Percentiles rank a stretch among this genome's conserved stretches.
phyloP scores from a whole-genome alignment of 23 red algal species.

The Cyanidioschyzon merolae region DNA sequence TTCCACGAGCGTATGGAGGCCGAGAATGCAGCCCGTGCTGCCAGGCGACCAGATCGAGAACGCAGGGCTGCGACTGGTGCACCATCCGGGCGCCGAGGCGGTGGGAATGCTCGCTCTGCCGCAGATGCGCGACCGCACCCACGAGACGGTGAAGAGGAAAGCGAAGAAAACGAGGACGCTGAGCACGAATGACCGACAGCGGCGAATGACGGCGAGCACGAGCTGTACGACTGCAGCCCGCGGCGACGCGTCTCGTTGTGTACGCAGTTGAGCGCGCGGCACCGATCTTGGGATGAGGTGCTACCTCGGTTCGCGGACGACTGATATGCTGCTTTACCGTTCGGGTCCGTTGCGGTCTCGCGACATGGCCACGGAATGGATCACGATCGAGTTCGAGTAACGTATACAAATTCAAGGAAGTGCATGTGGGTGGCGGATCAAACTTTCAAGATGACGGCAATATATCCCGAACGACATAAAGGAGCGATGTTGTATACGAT shows the following conservation, averaged over 20 bases:
- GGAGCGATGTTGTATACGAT: neutral
- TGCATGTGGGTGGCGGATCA: neutral
- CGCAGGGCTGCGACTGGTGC: neutral
- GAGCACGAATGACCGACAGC: neutral
- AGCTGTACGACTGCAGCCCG: too few species aligned
- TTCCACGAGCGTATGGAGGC: conserved; percentile 1
- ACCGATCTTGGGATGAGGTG: too few species aligned
- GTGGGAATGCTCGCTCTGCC: too few species aligned
- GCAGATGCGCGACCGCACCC: neutral
- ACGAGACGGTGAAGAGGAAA: neutral
- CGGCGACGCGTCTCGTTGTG: too few species aligned
- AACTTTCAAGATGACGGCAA: neutral
- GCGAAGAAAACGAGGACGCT: neutral
- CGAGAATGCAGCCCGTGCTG: neutral
- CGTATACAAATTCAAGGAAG: neutral
- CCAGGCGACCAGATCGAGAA: neutral
- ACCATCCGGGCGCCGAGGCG: neutral
- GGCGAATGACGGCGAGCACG: neutral
- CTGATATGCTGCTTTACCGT: neutral
- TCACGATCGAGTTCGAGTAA: neutral
- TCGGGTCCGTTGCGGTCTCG: neutral
- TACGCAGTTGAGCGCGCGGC: too few species aligned
- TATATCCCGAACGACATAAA: neutral
- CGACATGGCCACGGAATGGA: neutral
- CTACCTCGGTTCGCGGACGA: too few species aligned